Conservation (phyloP, 805 yeast genomes). For the Candida broadrunensis region DNA sequence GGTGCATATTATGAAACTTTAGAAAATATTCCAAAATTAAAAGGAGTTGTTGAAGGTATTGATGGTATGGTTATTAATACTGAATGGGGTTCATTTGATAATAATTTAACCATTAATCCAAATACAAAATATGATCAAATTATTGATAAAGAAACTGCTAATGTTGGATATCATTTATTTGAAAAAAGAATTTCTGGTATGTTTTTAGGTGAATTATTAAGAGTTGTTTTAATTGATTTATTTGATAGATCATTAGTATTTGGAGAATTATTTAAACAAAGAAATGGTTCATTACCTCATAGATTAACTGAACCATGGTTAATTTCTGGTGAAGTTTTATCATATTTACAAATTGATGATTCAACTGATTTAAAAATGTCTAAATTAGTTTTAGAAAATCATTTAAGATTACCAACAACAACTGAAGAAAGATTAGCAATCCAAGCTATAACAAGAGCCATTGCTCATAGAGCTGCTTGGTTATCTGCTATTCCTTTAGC, state of each 20-base stretch:
- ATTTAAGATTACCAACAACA: conserved; percentile 67
- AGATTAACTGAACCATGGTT: conserved; percentile 74
- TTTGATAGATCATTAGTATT: conserved; percentile 58
- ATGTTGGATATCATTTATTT: conserved; percentile 85
- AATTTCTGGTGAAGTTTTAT: conserved; percentile 77
- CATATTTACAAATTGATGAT: conserved; percentile 82
- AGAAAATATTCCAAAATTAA: conserved; percentile 70
- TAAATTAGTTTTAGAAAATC: conserved; percentile 62
- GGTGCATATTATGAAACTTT: conserved; percentile 88
- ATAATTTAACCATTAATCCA: conserved; percentile 72
- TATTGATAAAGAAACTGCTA: conserved; percentile 72
- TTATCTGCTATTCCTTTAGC: conserved; percentile 88
- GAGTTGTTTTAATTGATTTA: conserved; percentile 71
- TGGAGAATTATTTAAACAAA: conserved; percentile 43
- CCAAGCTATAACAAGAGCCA: conserved; percentile 70
- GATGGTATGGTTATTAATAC: conserved; percentile 86
- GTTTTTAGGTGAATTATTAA: conserved; percentile 87
- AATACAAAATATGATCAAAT: conserved; percentile 70
- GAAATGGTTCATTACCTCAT: conserved; percentile 51
- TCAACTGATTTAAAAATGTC: conserved; percentile 70
- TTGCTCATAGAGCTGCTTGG: conserved; percentile 86
- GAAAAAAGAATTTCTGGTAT: conserved; percentile 91
- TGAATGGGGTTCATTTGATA: conserved; percentile 98
- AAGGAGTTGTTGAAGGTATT: conserved; percentile 44
- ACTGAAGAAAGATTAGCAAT: conserved; percentile 70